Conservation (phyloP, 129 eudicot species). For the Cynara cardunculus region DNA sequence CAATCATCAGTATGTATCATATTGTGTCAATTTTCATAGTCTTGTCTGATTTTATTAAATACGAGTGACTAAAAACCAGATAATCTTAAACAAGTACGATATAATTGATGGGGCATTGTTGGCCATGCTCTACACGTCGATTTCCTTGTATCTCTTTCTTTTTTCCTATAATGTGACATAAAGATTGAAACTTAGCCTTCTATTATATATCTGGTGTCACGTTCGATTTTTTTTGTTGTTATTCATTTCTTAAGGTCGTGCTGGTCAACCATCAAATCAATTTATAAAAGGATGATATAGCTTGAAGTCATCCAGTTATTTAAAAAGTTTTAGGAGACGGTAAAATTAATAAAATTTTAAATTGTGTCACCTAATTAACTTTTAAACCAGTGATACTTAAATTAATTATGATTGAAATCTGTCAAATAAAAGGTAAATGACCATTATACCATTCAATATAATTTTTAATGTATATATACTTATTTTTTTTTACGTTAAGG, state of each 20-base stretch:
- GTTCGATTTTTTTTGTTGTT: not conserved
- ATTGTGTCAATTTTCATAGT: not conserved
- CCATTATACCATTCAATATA: too few relatives aligned
- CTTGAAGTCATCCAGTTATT: too few relatives aligned
- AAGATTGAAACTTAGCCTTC: too few relatives aligned
- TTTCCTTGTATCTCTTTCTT: not conserved
- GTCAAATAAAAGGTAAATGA: too few relatives aligned
- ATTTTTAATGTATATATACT: too few relatives aligned
- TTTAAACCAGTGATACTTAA: too few relatives aligned
- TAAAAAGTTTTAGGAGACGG: not conserved
- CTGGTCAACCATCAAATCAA: not conserved
- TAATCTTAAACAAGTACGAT: not conserved
- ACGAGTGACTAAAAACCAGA: not conserved
- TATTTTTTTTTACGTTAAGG: too few relatives aligned
- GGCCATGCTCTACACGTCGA: conserved; percentile 4
- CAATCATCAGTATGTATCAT: not conserved
- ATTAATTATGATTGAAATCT: too few relatives aligned
- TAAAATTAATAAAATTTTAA: too few relatives aligned
- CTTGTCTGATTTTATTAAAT: not conserved
- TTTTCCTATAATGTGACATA: not conserved
- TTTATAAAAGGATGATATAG: not conserved
- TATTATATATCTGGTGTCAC: not conserved
- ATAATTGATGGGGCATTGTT: not conserved
- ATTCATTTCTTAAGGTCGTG: not conserved
- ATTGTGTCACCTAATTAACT: too few relatives aligned